These are phyloP conservation scores for Eucalyptus cloeziana DNA, from an alignment of 345 rosid genomes.

Conservation along the genomic window DNA sequence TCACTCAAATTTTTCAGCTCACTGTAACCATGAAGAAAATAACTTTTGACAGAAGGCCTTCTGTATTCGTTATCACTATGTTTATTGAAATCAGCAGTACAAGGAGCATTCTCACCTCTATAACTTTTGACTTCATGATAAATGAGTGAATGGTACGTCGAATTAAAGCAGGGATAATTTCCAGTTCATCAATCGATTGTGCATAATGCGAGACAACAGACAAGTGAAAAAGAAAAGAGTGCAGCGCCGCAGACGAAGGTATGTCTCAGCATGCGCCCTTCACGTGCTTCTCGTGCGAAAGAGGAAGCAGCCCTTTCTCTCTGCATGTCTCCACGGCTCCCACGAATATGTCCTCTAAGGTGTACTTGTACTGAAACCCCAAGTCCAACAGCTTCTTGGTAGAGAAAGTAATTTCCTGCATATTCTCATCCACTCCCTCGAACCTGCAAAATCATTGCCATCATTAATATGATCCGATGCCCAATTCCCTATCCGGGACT, in stretches of 20 bases:
- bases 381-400: constrained; percentile 55
- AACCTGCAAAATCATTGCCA: constrained; percentile 19
- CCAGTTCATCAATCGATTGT: background rate
- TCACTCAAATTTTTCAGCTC: background rate
- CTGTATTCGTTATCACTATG: background rate
- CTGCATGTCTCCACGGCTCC: constrained; percentile 74
- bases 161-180: background rate
- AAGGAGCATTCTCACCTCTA: background rate
- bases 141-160: background rate
- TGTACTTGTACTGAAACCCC: constrained; percentile 71
- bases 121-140: background rate
- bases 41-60: background rate
- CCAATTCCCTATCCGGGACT: background rate
- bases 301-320: constrained; percentile 52
- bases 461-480: background rate
- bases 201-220: background rate
- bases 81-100: background rate
- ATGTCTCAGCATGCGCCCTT: background rate
- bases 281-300: background rate
- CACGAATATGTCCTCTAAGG: constrained; percentile 57
- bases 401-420: constrained; percentile 24
- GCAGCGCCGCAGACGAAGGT: background rate
- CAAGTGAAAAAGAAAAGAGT: background rate
- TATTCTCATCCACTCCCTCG: constrained; percentile 43
- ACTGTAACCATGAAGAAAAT: background rate